Percentiles rank a stretch among this genome's conserved stretches.
Evolutionary conservation across 1,284 basidiomycete species (phyloP).

Genomic region (Cryptococcus depauperatus): DNA sequence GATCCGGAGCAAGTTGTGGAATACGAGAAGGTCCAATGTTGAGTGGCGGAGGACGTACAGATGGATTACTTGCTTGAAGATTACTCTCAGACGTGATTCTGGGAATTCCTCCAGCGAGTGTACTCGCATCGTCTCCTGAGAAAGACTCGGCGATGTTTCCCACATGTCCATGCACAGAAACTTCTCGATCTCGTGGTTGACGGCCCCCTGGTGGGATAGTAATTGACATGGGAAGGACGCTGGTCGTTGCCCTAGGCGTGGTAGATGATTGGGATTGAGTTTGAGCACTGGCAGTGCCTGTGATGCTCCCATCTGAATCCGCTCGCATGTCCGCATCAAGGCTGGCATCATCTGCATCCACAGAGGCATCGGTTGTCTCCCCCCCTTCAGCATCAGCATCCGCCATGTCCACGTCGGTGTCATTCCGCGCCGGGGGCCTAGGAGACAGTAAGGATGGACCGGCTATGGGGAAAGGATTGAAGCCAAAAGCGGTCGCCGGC

Average conservation of each 20-base stretch:
- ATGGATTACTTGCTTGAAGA: conserved; percentile 14
- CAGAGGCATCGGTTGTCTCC: conserved; percentile 28
- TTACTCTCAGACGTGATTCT: conserved; percentile 35
- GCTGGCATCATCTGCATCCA: conserved; percentile 27
- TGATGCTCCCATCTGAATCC: background rate
- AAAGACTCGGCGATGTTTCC: conserved; percentile 9
- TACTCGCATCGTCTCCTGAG: conserved; percentile 22
- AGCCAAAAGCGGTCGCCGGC: too few species aligned
- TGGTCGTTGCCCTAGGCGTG: conserved; percentile 34
- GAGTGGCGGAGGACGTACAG: conserved; percentile 16
- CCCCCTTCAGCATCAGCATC: conserved; percentile 42
- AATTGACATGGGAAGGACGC: conserved; percentile 32
- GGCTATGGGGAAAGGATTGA: too few species aligned
- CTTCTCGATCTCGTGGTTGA: conserved; percentile 24
- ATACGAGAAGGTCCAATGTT: conserved; percentile 22
- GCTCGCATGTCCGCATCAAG: conserved; percentile 23
- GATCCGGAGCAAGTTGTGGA: conserved; percentile 28
- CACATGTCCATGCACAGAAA: background rate
- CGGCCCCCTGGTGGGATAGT: conserved; percentile 22
- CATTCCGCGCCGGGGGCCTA: conserved; percentile 5
- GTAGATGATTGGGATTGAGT: conserved; percentile 20
- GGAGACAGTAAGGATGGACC: too few species aligned
- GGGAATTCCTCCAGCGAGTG: conserved; percentile 15
- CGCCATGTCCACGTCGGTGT: conserved; percentile 41
- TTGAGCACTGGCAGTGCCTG: background rate